Evolutionary conservation across 73 alveolate genomes (phyloP).

Genomic region (Blepharisma japonicum): DNA sequence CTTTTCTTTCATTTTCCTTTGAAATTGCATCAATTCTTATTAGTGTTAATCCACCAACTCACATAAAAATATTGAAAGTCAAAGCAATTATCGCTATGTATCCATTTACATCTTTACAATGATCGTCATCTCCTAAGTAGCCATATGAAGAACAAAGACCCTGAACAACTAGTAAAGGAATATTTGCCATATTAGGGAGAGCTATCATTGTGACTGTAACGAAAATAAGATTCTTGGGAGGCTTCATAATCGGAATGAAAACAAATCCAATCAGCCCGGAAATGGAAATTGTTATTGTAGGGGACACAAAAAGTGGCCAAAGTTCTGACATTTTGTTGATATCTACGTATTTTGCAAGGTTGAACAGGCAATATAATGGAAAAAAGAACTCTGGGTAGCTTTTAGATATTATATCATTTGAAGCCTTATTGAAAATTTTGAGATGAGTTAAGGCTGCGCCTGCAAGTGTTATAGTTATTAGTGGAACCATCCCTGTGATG

Average conservation of each 20-base stretch:
- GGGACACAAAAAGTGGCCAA: conserved; percentile 18
- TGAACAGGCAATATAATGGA: background rate
- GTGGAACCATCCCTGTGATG: background rate
- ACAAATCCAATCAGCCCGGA: background rate
- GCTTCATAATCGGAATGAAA: background rate
- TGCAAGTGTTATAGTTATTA: background rate
- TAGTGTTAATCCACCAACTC: background rate
- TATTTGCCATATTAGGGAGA: background rate
- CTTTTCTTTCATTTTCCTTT: no score
- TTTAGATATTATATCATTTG: background rate
- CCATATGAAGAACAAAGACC: conserved; percentile 24
- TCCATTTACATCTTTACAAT: background rate
- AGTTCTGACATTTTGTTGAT: background rate
- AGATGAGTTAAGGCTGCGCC: background rate
- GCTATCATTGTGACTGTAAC: background rate
- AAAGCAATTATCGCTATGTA: background rate
- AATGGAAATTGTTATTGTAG: background rate
- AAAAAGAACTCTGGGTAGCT: background rate
- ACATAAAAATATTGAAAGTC: background rate
- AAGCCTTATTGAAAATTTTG: conserved; percentile 1
- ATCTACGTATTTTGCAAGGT: background rate
- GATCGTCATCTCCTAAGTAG: background rate
- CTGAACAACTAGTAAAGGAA: background rate
- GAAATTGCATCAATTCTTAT: background rate
- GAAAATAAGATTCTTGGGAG: background rate